Conservation (phyloP, 1,284 basidiomycete genomes). For the Pyrrhoderma lamaoense region DNA sequence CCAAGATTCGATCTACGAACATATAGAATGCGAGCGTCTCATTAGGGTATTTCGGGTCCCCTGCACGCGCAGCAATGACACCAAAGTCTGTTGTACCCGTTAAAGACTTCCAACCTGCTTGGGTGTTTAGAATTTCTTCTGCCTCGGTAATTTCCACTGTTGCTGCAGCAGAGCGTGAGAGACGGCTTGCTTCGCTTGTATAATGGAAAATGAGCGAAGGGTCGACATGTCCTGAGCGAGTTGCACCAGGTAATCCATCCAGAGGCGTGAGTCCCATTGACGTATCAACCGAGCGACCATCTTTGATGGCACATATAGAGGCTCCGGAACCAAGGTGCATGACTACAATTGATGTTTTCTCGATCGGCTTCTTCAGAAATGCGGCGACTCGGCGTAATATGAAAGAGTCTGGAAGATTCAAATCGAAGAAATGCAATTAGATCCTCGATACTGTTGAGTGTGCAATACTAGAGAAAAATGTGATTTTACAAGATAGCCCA, state of each 20-base stretch:
- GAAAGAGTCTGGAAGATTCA: conserved; percentile 42
- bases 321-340: conserved; percentile 84
- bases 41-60: conserved; percentile 18
- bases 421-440: too few species aligned
- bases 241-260: conserved; percentile 79
- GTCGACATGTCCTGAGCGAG: conserved; percentile 75
- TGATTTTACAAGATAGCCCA: conserved; percentile 59
- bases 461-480: conserved; percentile 17
- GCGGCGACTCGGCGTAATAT: conserved; percentile 54
- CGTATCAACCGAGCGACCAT: conserved; percentile 72
- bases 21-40: conserved; percentile 62
- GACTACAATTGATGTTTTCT: conserved; percentile 59
- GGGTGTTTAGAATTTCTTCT: conserved; percentile 73
- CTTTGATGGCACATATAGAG: conserved; percentile 65
- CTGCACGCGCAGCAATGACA: conserved; percentile 40
- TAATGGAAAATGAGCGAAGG: conserved; percentile 84
- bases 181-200: conserved; percentile 51
- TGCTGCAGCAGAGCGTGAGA: conserved; percentile 47
- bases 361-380: conserved; percentile 45
- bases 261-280: conserved; percentile 78
- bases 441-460: conserved; percentile 20
- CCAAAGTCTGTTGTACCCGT: conserved; percentile 77
- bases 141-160: conserved; percentile 67
- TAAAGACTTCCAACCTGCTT: conserved; percentile 66
- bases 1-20: conserved; percentile 67